Evolutionary conservation across 768 basidiomycete species (phyloP), one percentile per base, ranked within the genome.

Genomic region (Tricholoma hemisulphureum): DNA sequence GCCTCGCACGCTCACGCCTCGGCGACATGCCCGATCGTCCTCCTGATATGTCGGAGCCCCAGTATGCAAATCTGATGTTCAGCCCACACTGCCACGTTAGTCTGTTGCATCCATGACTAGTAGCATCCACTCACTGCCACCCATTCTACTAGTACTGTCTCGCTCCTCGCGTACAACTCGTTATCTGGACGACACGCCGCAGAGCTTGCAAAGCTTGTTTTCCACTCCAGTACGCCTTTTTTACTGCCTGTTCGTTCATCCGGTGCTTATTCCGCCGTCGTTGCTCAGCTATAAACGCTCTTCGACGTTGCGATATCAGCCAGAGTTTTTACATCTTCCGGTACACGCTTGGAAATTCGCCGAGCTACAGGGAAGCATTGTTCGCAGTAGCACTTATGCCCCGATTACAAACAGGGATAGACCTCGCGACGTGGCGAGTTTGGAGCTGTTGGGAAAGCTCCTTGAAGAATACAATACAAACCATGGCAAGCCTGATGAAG

Each of bases 401-500:
- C 66, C 66, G 18, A 59, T 64, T 20, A 66, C 65, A 4, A 63
- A 61, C 45, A 58, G 65, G 24, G 65, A 66, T 57, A 60, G 58
- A 32, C 51, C 57, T 28, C 63, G 58, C 18, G 53, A 57, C 43
- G 64, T 66, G 21, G 56, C 58, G 3, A 63, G 45, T 37, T 21
- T 66, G 23, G 63, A 60, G 16, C 43, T 60, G 28, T 58, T 66
- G 48, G 48, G 58, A 23, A 51, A 23, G 28, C 68, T 77, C 45
- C 66, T 69, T 41, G 58, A 61, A 6, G 67, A 68, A 57, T 65
- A 63, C 46, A 63, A 56, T 21, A 55, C 66, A 4, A 58, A 70
- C 9, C 61, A 58, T 48, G 66, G 61, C 24, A 56, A 61, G 21
- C 58, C 61, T 26, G 49, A 58, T n/a, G 57, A 66, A 24, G 58